These are phyloP conservation scores for Boletellus sp. DNA, from an alignment of 768 basidiomycete species.

Conservation along the genomic window DNA sequence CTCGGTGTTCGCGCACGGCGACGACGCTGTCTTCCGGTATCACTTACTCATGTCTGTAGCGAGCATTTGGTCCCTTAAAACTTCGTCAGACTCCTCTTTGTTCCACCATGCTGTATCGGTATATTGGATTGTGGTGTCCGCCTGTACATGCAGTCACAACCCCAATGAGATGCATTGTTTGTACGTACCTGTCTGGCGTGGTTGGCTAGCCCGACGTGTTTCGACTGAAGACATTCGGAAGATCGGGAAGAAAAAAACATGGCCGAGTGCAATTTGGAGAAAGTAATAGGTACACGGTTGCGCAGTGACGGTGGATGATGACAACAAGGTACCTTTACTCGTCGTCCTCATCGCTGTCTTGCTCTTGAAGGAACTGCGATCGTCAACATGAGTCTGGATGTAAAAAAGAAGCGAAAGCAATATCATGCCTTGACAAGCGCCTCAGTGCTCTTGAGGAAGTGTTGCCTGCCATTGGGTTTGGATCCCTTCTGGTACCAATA, in stretches of 20 bases:
- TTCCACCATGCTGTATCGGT: constrained; percentile 1
- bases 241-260: constrained; percentile 9
- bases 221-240: background rate
- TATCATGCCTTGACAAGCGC: constrained; percentile 76
- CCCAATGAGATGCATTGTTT: background rate
- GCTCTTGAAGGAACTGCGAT: constrained; percentile 81
- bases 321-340: constrained; percentile 13
- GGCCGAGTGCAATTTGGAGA: constrained; percentile 13
- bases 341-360: constrained; percentile 66
- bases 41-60: background rate
- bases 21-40: background rate
- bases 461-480: constrained; percentile 91
- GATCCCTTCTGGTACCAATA: constrained; percentile 99
- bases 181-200: constrained; percentile 2
- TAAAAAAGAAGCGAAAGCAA: background rate
- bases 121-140: background rate
- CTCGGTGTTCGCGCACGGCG: background rate
- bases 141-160: background rate
- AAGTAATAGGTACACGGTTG: constrained; percentile 16
- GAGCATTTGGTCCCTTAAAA: background rate
- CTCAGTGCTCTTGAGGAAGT: constrained; percentile 88
- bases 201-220: background rate
- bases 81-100: background rate
- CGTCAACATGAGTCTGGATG: constrained; percentile 39
- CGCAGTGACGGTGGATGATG: background rate